Percentiles rank a stretch among this genome's conserved stretches.
These are phyloP conservation scores for Ogataea naganishii DNA, from an alignment of 805 yeast genomes.

Conservation along the genomic window DNA sequence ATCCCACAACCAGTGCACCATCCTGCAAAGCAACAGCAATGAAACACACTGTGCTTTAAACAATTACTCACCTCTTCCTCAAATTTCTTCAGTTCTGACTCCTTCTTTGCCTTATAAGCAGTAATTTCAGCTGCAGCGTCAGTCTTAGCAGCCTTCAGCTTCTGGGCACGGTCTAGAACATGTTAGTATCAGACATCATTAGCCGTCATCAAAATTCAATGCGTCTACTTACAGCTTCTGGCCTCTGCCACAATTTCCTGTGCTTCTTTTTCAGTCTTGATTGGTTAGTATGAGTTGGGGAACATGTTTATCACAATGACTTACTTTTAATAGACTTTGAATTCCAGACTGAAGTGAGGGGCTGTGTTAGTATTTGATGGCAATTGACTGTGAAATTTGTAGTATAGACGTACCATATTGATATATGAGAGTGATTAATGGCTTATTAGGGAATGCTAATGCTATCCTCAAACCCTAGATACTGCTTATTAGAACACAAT, in stretches of 20 bases:
- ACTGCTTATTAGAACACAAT: too few relatives aligned
- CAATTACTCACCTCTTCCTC: conserved; percentile 41
- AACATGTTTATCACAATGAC: conserved; percentile 12
- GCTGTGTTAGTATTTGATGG: too few relatives aligned
- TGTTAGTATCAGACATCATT: background rate
- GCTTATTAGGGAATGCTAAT: too few relatives aligned
- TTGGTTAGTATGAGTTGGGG: background rate
- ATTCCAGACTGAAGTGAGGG: conserved; percentile 52
- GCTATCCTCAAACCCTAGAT: too few relatives aligned
- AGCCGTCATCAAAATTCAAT: conserved; percentile 1
- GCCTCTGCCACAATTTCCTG: conserved; percentile 92
- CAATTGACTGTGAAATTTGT: too few relatives aligned
- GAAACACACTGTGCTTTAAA: background rate
- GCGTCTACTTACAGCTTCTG: conserved; percentile 56
- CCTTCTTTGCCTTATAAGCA: conserved; percentile 78
- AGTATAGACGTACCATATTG: too few relatives aligned
- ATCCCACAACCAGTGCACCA: conserved; percentile 2
- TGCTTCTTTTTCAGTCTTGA: conserved; percentile 91
- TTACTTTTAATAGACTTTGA: conserved; percentile 56
- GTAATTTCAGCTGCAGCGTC: conserved; percentile 90
- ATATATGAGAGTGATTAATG: too few relatives aligned
- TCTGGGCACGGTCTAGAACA: conserved; percentile 61
- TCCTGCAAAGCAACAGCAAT: too few relatives aligned
- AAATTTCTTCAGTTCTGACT: conserved; percentile 64
- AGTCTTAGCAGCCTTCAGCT: conserved; percentile 86